Evolutionary conservation across 2,329 filamentous ascomycete species (phyloP).

Genomic region (Pseudocercospora fuligena): DNA sequence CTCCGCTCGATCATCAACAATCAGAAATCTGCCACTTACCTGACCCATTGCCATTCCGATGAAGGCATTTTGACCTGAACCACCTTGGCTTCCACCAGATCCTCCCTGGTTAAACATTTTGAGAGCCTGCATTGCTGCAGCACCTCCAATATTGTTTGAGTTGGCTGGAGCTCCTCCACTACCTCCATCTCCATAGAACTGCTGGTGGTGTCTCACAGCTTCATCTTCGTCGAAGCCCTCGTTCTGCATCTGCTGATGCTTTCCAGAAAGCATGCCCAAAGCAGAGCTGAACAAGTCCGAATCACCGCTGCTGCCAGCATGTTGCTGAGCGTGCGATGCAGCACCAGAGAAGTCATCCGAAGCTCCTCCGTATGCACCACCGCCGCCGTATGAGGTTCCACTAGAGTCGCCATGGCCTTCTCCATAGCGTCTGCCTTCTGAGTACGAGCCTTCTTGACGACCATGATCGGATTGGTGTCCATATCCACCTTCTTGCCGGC

Average conservation of each 20-base stretch:
- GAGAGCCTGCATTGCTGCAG: constrained; percentile 80
- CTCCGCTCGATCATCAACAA: neutral
- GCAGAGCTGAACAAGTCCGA: constrained; percentile 61
- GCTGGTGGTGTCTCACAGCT: constrained; percentile 75
- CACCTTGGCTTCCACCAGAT: constrained; percentile 41
- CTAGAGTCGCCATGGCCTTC: constrained; percentile 45
- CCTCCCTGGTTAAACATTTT: constrained; percentile 67
- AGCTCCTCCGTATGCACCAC: constrained; percentile 43
- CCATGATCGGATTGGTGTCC: constrained; percentile 40
- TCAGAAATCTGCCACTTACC: neutral
- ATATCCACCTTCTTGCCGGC: constrained; percentile 27
- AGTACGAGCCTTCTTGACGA: constrained; percentile 36
- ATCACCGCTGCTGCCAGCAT: constrained; percentile 58
- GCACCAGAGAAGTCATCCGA: constrained; percentile 61
- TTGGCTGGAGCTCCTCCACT: constrained; percentile 50
- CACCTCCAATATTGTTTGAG: constrained; percentile 61
- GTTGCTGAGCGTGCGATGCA: constrained; percentile 59
- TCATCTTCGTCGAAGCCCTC: constrained; percentile 66
- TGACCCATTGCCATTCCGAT: constrained; percentile 56
- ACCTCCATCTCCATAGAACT: constrained; percentile 66
- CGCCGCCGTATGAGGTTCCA: constrained; percentile 50
- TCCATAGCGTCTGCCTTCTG: constrained; percentile 35
- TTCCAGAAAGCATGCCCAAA: constrained; percentile 59
- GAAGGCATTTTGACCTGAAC: constrained; percentile 73
- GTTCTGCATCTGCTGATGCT: constrained; percentile 55